Evolutionary conservation across 306 rosid genomes (phyloP).

Genomic region (Begonia peltatifolia): DNA sequence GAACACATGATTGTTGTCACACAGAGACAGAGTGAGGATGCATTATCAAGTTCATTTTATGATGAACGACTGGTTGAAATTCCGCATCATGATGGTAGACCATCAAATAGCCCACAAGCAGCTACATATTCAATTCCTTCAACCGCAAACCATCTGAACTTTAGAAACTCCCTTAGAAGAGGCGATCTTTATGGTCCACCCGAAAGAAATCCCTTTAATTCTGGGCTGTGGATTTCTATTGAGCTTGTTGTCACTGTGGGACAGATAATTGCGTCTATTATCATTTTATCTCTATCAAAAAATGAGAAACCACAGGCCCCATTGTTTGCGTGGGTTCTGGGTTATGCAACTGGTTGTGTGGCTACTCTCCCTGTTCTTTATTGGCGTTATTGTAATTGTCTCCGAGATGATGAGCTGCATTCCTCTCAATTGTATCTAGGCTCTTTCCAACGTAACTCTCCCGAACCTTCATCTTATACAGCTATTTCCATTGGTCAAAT

Average conservation of each 20-base stretch:
- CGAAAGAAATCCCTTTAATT: constrained; percentile 68
- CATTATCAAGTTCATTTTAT: too few species aligned
- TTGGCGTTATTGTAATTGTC: constrained; percentile 82
- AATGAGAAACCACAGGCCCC: constrained; percentile 71
- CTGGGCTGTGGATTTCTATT: constrained; percentile 85
- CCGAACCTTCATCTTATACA: too few species aligned
- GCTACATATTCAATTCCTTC: too few species aligned
- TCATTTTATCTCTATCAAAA: constrained; percentile 69
- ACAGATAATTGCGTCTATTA: constrained; percentile 74
- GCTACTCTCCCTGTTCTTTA: constrained; percentile 84
- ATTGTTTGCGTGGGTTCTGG: constrained; percentile 76
- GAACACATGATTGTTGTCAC: too few species aligned
- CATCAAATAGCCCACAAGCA: too few species aligned
- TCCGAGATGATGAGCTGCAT: constrained; percentile 56
- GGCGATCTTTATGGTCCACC: constrained; percentile 57
- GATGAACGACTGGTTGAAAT: too few species aligned
- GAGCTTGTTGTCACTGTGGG: constrained; percentile 68
- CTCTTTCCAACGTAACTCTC: constrained; percentile 37
- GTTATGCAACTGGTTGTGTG: constrained; percentile 89
- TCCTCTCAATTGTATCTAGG: constrained; percentile 49
- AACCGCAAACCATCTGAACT: constrained; percentile 7
- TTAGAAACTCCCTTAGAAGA: constrained; percentile 57
- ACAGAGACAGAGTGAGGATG: too few species aligned
- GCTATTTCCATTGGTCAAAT: constrained; percentile 49
- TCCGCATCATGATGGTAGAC: too few species aligned